Evolutionary conservation across 2,329 filamentous ascomycete genomes (phyloP).

Genomic region (Paraconiothyrium sp.): DNA sequence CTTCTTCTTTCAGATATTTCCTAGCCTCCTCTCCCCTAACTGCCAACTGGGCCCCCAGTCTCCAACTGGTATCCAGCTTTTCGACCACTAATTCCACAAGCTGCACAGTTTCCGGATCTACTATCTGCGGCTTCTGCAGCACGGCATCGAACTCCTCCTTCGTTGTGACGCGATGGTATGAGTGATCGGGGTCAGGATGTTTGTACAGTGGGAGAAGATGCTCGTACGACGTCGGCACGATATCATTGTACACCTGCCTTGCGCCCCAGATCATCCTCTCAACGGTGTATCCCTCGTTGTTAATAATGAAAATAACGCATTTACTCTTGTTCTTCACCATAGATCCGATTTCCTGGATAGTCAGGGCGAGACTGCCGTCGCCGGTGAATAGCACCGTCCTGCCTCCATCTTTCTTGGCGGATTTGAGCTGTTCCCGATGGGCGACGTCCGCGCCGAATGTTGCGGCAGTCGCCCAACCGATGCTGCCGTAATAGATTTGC

Average conservation of each 20-base stretch:
- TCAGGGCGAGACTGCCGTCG: constrained; percentile 73
- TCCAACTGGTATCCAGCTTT: constrained; percentile 52
- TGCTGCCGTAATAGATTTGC: constrained; percentile 57
- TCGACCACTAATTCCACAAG: constrained; percentile 56
- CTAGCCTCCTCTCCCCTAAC: constrained; percentile 45
- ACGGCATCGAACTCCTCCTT: constrained; percentile 51
- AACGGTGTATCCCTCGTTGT: constrained; percentile 59
- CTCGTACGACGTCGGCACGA: constrained; percentile 51
- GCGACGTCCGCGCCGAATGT: constrained; percentile 58
- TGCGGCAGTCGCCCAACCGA: constrained; percentile 55
- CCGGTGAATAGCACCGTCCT: constrained; percentile 68
- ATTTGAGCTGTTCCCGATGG: constrained; percentile 55
- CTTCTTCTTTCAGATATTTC: constrained; percentile 50
- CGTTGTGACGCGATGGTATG: constrained; percentile 50
- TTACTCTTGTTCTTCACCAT: constrained; percentile 61
- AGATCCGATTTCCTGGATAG: constrained; percentile 71
- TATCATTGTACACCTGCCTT: constrained; percentile 50
- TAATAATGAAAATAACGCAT: constrained; percentile 55
- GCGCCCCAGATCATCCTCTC: constrained; percentile 59
- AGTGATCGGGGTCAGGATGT: constrained; percentile 39
- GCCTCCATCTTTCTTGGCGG: constrained; percentile 17
- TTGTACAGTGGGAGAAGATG: constrained; percentile 54
- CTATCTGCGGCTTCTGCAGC: constrained; percentile 40
- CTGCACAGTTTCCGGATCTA: constrained; percentile 45
- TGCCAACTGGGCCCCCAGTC: constrained; percentile 47